Evolutionary conservation across 768 basidiomycete genomes (phyloP), one percentile per base, ranked within the genome.

Genomic region (Gymnopilus dilepis): DNA sequence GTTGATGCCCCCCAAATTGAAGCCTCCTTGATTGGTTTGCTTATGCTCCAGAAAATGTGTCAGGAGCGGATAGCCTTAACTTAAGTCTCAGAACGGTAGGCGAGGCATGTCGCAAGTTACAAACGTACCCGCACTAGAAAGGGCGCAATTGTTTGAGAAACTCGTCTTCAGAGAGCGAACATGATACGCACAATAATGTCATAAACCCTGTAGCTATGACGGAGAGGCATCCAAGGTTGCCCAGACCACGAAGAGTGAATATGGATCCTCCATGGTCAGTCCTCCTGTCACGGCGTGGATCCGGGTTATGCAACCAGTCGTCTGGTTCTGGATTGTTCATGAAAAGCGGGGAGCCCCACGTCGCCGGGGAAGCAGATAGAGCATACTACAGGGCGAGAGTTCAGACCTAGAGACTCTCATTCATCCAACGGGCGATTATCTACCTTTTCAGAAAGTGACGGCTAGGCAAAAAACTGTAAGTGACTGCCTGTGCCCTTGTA

Each of bases 1-100:
- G 63, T 94, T 94, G 67, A 83, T 86, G 2, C 91, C 91, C 2
- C 92, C 91, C 5, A 92, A 74, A 66, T 91, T 90, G 75, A 88
- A 93, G 8, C 82, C 90, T 1, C 86, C 80, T 65, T 80, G 78
- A 19, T 68, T 82, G 0, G 77, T 78, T 43, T 80, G 80, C 45
- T 66, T 72, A 45, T 70, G 75, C 21, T 69, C 69, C 13, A 77
- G 72, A 55, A 85, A 76, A 63, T 86, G 82, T 8, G 74, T 78
- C 17, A 82, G 67, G 40, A 89, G 63, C 0, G 88, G 87, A 64
- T 80, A 87, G 17, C 82, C 86, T 80, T 50, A 21, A 3, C 38
- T 8, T 65, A 59, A 17, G 19, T n/a, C 7, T 30, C 33, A 26
- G 60, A 45, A 24, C 2, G 15, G 47, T 43, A 47, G 5, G 8